Percentiles rank a stretch among this genome's conserved stretches.
Evolutionary conservation across 2,329 filamentous ascomycete genomes (phyloP).

Genomic region (Escovopsis sp.): DNA sequence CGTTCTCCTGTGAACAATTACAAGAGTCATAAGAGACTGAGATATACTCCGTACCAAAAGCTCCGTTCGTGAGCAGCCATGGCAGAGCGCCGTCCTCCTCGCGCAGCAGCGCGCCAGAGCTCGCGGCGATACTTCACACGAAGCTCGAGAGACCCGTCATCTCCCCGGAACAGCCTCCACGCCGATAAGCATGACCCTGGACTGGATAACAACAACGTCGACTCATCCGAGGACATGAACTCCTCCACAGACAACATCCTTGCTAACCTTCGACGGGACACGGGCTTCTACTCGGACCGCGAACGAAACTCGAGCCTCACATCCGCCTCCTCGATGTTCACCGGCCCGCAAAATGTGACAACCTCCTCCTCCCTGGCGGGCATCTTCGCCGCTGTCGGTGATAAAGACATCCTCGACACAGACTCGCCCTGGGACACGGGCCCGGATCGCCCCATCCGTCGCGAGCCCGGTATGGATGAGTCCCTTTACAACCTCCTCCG

Average conservation of each 20-base stretch:
- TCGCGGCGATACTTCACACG: slow-evolving; percentile 58
- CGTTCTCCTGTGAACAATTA: too few relatives aligned
- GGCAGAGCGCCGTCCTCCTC: slow-evolving; percentile 31
- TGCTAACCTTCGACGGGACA: slow-evolving; percentile 11
- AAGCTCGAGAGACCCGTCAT: slow-evolving; percentile 30
- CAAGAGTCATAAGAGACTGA: too few relatives aligned
- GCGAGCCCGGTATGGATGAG: slow-evolving; percentile 26
- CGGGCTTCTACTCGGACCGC: slow-evolving; percentile 19
- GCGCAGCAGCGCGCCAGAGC: slow-evolving; percentile 48
- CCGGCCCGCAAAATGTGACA: slow-evolving; percentile 63
- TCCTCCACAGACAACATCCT: slow-evolving; percentile 7
- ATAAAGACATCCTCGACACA: slow-evolving; percentile 22
- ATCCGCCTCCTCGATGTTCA: slow-evolving; percentile 19
- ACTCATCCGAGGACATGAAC: slow-evolving; percentile 11
- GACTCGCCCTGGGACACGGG: slow-evolving; percentile 69
- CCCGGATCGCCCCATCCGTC: slow-evolving; percentile 47
- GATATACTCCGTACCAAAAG: too few relatives aligned
- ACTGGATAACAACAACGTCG: neutral
- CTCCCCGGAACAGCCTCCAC: slow-evolving; percentile 23
- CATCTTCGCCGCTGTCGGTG: slow-evolving; percentile 61
- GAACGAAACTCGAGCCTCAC: slow-evolving; percentile 29
- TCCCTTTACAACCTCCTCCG: slow-evolving; percentile 28
- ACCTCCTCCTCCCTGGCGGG: slow-evolving; percentile 74
- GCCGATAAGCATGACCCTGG: slow-evolving; percentile 4
- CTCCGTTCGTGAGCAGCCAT: too few relatives aligned